These are phyloP conservation scores for Suhomyces ambrosiae DNA, from an alignment of 1,139 yeast species.

Conservation along the genomic window DNA sequence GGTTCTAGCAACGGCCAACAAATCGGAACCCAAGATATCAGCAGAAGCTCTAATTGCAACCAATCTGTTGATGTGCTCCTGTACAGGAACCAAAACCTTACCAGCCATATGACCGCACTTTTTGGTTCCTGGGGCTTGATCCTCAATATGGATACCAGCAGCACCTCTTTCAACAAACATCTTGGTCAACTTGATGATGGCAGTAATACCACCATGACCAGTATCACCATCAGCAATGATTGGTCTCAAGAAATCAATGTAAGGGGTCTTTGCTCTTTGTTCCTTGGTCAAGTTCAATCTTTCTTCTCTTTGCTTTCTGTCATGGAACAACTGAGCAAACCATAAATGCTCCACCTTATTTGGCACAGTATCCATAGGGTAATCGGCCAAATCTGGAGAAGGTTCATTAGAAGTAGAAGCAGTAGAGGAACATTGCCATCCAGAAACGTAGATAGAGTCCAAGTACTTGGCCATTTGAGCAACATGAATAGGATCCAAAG, in stretches of 20 bases:
- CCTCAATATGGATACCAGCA: constrained; percentile 98
- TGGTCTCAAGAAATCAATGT: constrained; percentile 87
- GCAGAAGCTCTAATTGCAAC: constrained; percentile 95
- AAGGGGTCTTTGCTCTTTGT: constrained; percentile 64
- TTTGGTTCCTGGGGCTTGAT: constrained; percentile 98
- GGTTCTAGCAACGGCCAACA: constrained; percentile 90
- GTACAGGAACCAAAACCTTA: constrained; percentile 94
- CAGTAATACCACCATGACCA: constrained; percentile 98
- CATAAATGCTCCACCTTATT: constrained; percentile 96
- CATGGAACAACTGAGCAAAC: constrained; percentile 96
- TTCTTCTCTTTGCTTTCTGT: constrained; percentile 92
- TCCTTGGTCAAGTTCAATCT: constrained; percentile 61
- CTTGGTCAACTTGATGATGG: constrained; percentile 92
- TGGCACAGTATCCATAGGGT: constrained; percentile 98
- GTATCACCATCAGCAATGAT: constrained; percentile 98
- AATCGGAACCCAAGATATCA: constrained; percentile 85
- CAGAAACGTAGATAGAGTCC: constrained; percentile 91
- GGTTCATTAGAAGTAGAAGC: constrained; percentile 98
- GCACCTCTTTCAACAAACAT: constrained; percentile 98
- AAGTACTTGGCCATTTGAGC: constrained; percentile 95
- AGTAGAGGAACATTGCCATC: constrained; percentile 98
- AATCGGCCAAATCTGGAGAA: constrained; percentile 97
- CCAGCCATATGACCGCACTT: constrained; percentile 99
- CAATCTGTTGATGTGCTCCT: constrained; percentile 92
- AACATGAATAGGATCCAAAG: constrained; percentile 93